Evolutionary conservation across 2,329 filamentous ascomycete species (phyloP), one percentile per base, ranked within the genome.

Genomic region (Stylonectria norvegica): DNA sequence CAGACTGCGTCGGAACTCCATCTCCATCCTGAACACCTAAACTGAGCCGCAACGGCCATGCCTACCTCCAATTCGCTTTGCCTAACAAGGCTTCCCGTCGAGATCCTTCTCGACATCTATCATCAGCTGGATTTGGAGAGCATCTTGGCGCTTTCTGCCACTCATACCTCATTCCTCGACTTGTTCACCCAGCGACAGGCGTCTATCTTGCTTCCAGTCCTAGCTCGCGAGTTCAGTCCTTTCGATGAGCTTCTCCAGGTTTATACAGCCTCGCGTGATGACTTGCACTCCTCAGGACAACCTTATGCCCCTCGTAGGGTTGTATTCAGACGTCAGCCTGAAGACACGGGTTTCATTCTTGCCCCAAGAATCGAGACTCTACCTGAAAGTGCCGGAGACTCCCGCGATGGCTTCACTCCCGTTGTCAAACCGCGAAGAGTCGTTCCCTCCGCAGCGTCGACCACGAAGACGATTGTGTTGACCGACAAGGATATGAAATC

Each of bases 91-190:
- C 43, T 71, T 33, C 73, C 75, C 0, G 58, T 66, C 3, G 75
- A 79, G 50, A 64, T 75, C 14, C 52, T 75, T 3, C 55, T 76
- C 9, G 67, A 73, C 15, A 69, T 77, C 17, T 72, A 72, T 49
- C 65, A 67, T 20, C 48, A 67, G 14, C 58, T 77, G 36, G 65
- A 72, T 39, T 43, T 74, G 1, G 49, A 58, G 2, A 67, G 66
- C 17, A 61, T 71, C 23, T 66, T 64, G 36, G 60, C 60, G 20
- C 59, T 72, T 20, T 67, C 59, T n/a, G 49, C 57, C 11, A 52
- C 59, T 3, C 70, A 64, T 47, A 64, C 59, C 19, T 57, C 56
- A 2, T 61, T 75, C 12, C 56, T 62, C 12, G 46, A 56, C 3
- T 62, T 77, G n/a, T 70, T 73, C 36, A 52, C 57, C 7, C 53